Percentiles rank a stretch among this genome's conserved stretches.
Conservation (phyloP, 2,329 filamentous ascomycete genomes). For the Fusarium sp. region DNA sequence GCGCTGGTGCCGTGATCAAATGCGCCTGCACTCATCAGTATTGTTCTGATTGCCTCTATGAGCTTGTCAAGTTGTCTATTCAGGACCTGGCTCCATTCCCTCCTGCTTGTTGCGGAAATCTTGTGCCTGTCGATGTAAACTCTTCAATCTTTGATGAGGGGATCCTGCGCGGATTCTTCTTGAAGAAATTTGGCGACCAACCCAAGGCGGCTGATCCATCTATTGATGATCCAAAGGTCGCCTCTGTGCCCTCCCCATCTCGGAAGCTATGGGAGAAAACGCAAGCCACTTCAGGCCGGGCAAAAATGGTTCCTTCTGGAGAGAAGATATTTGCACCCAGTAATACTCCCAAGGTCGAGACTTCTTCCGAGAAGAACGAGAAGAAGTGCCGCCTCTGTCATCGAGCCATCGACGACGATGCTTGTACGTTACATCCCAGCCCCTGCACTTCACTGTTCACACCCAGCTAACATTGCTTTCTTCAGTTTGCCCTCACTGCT, state of each 20-base stretch:
- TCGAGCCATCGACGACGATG: neutral
- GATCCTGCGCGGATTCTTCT: neutral
- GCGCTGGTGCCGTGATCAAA: neutral
- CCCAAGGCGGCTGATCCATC: neutral
- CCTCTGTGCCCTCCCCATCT: neutral
- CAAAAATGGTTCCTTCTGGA: no score
- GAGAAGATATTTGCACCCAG: neutral
- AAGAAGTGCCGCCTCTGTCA: neutral
- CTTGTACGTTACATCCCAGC: constrained; percentile 1
- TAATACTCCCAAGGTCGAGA: neutral
- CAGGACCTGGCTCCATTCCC: neutral
- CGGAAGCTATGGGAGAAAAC: neutral
- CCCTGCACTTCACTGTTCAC: accelerated
- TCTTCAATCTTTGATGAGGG: neutral
- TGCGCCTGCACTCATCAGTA: constrained; percentile 17
- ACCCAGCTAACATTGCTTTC: neutral
- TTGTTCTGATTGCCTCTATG: constrained; percentile 12
- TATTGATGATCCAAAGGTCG: neutral
- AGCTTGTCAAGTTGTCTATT: constrained; percentile 9
- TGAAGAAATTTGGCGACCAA: neutral
- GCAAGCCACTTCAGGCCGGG: no score
- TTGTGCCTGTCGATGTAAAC: constrained; percentile 10
- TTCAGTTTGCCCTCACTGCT: constrained; percentile 24
- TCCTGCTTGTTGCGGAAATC: constrained; percentile 7
- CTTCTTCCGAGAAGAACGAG: neutral